Evolutionary conservation across 495 filamentous ascomycete species (phyloP).

Genomic region (Copromyces sp.): DNA sequence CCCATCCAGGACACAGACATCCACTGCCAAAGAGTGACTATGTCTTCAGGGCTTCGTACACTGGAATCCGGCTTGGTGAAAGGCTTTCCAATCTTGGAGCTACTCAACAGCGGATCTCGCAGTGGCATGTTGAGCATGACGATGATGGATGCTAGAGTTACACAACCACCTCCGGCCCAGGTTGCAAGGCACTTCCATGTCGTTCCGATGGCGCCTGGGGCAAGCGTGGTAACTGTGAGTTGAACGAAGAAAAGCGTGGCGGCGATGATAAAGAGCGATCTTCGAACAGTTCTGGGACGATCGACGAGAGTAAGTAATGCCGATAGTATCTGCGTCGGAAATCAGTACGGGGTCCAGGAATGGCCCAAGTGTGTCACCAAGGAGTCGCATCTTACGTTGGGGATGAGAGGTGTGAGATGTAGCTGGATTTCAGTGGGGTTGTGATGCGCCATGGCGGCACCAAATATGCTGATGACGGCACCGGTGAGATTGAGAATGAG

Average conservation of each 20-base stretch:
- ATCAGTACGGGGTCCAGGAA: neutral
- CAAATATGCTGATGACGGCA: conserved; percentile 3
- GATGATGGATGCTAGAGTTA: conserved; percentile 26
- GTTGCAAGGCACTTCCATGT: conserved; percentile 1
- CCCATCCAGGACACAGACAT: conserved; percentile 77
- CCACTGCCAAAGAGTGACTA: conserved; percentile 69
- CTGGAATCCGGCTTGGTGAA: conserved; percentile 46
- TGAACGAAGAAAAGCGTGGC: conserved; percentile 7
- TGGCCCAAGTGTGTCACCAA: neutral
- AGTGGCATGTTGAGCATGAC: conserved; percentile 63
- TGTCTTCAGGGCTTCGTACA: conserved; percentile 72
- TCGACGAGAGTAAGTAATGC: conserved; percentile 15
- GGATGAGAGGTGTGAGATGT: conserved; percentile 12
- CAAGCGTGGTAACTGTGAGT: conserved; percentile 5
- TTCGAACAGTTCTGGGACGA: conserved; percentile 14
- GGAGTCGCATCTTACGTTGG: conserved; percentile 13
- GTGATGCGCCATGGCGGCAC: conserved; percentile 6
- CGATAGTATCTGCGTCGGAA: conserved; percentile 10
- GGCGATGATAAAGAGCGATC: conserved; percentile 18
- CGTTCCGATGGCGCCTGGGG: conserved; percentile 2
- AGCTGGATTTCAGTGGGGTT: conserved; percentile 1
- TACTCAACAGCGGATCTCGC: conserved; percentile 47
- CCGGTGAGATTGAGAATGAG: conserved; percentile 6
- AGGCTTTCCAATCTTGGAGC: conserved; percentile 50
- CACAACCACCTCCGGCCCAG: conserved; percentile 5